phyloP scores from a whole-genome alignment of 306 rosid species.

The Vigna unguiculata region DNA sequence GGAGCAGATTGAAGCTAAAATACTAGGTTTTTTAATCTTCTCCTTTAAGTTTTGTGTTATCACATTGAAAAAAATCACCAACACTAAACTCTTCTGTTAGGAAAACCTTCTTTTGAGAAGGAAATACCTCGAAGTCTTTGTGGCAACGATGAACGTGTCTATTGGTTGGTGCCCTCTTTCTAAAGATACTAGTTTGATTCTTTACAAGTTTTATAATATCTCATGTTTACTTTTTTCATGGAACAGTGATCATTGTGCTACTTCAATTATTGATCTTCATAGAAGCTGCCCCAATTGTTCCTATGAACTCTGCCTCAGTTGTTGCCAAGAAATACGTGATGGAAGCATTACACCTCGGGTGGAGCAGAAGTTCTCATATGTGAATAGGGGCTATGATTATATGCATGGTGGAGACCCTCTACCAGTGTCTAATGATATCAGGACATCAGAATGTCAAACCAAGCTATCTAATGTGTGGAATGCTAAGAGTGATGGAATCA shows the following conservation, averaged over 20 bases:
- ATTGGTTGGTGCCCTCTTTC: conserved; percentile 62
- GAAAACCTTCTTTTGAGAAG: conserved; percentile 53
- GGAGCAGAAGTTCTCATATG: conserved; percentile 67
- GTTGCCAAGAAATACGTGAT: conserved; percentile 74
- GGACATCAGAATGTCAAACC: conserved; percentile 43
- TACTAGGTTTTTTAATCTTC: conserved; percentile 66
- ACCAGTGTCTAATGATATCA: conserved; percentile 43
- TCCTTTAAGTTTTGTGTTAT: conserved; percentile 40
- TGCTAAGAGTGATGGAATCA: conserved; percentile 57
- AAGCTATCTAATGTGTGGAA: conserved; percentile 56
- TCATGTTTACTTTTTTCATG: conserved; percentile 37
- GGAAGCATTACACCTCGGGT: conserved; percentile 56
- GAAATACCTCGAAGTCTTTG: conserved; percentile 65
- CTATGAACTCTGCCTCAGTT: conserved; percentile 75
- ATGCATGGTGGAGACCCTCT: conserved; percentile 81
- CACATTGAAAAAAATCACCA: conserved; percentile 34
- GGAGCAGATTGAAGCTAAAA: conserved; percentile 69
- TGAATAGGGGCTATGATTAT: conserved; percentile 70
- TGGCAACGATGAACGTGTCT: conserved; percentile 69
- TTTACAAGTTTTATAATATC: conserved; percentile 33
- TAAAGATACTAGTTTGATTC: conserved; percentile 23
- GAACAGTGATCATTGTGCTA: conserved; percentile 82
- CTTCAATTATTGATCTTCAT: conserved; percentile 81
- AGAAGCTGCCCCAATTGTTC: conserved; percentile 77
- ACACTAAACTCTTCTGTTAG: conserved; percentile 47